Base-by-base conservation (phyloP, 2,329 filamentous ascomycete species). In the Alternaria sp. region DNA sequence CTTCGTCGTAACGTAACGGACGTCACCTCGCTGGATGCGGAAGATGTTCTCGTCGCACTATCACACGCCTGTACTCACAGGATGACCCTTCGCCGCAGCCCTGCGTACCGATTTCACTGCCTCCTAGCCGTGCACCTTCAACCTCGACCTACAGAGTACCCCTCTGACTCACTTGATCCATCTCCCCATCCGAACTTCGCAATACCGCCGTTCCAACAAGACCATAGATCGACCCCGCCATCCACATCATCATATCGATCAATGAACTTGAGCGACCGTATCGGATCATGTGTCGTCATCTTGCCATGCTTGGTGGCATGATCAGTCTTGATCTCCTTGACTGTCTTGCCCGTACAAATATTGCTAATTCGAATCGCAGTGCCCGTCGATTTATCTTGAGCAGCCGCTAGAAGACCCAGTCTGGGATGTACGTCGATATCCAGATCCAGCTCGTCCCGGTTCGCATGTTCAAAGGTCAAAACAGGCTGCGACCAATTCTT, bases 361-460 rank as follows among this genome's bases (percentile, higher is more conserved):
- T 74, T 78, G 43, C 71, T 75, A 0, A 80, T 59, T 5, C 63
- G 57, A 12, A 79, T 63, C 16, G 64, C 67, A 5, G 57, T 54
- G 3, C 57, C 51, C 11, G 57, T 63, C 1, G 58, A 64, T 7
- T 59, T 14, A 32, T 75, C 72, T 43, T 77, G 73, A 0, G 67
- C 66, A 2, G 75, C 76, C 7, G 77, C 77, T 2, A 79, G 46
- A 6, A 80, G 63, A 0, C 77, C 77, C 8, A 78, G 39, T 3
- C 67, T 47, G 1, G 63, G 38, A 44, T 75, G 59, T 1, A 79
- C 68, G 8, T 74, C 76, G 4, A 80, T 42, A 6, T 69, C 76
- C 1, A 75, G 62, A 9, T 73, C 66, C 0, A 61, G 32, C 22
- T 72, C 69, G 12, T 75, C 67, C 3, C 65, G 47, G 34, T 78